These are phyloP conservation scores for Phytomonas sp. DNA, from an alignment of 208 protist species.

Conservation along the genomic window DNA sequence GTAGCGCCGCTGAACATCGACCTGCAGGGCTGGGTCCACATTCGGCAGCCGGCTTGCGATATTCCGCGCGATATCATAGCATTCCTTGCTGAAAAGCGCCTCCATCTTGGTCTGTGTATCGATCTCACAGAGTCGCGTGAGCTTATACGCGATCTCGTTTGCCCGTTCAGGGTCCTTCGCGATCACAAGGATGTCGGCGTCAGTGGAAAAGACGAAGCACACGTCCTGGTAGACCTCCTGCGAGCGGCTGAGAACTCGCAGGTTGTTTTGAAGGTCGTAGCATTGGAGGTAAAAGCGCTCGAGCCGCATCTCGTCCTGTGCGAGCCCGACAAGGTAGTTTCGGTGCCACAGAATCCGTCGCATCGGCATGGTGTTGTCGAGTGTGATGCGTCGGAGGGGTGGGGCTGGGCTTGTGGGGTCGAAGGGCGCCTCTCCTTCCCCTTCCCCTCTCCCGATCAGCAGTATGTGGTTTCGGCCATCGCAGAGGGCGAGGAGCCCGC, in stretches of 20 bases:
- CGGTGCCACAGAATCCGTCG: slow-evolving; percentile 63
- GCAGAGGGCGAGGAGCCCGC: slow-evolving; percentile 30
- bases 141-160: neutral
- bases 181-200: slow-evolving; percentile 73
- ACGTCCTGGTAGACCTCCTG: slow-evolving; percentile 61
- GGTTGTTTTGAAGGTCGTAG: slow-evolving; percentile 87
- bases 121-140: slow-evolving; percentile 80
- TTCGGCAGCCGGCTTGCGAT: slow-evolving; percentile 56
- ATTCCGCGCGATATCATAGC: slow-evolving; percentile 90
- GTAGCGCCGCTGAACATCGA: slow-evolving; percentile 90
- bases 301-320: slow-evolving; percentile 28
- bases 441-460: slow-evolving; percentile 8
- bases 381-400: slow-evolving; percentile 65
- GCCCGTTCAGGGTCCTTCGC: slow-evolving; percentile 28
- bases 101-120: slow-evolving; percentile 92
- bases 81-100: slow-evolving; percentile 92
- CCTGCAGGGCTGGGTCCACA: slow-evolving; percentile 53
- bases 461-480: slow-evolving; percentile 9
- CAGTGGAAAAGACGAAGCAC: slow-evolving; percentile 73
- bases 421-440: slow-evolving; percentile 6
- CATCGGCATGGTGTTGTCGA: slow-evolving; percentile 36
- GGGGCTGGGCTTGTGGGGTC: slow-evolving; percentile 39
- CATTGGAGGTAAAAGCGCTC: slow-evolving; percentile 60
- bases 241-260: slow-evolving; percentile 74
- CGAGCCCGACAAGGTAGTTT: slow-evolving; percentile 81